Evolutionary conservation across 2,329 filamentous ascomycete species (phyloP).

Genomic region (Fusarium acutatum): DNA sequence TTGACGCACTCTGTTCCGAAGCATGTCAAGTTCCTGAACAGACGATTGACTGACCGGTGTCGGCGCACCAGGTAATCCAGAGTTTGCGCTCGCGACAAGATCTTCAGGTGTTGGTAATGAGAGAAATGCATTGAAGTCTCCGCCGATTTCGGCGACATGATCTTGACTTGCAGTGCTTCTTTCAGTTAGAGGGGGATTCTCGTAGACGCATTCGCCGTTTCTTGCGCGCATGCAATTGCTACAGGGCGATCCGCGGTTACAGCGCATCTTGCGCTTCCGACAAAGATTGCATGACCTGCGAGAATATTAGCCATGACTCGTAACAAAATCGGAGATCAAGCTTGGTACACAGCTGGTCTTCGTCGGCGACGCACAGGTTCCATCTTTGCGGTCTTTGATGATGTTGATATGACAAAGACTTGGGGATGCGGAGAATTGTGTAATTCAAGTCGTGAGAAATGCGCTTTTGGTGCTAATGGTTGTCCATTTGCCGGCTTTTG

Average conservation of each 20-base stretch:
- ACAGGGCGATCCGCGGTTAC: conserved; percentile 52
- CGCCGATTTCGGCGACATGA: neutral
- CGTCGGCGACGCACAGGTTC: conserved; percentile 38
- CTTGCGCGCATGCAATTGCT: conserved; percentile 52
- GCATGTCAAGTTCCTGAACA: conserved; percentile 22
- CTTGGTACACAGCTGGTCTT: conserved; percentile 41
- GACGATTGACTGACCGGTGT: neutral
- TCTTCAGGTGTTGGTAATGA: neutral
- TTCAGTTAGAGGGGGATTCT: conserved; percentile 18
- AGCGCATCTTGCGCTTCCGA: conserved; percentile 55
- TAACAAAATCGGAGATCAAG: fast-evolving
- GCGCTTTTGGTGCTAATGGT: neutral
- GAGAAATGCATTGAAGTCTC: neutral
- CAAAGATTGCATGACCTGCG: conserved; percentile 53
- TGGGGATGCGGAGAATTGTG: neutral
- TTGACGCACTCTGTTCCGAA: conserved; percentile 19
- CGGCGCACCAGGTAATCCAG: neutral
- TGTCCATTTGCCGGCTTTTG: conserved; percentile 14
- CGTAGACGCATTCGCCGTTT: conserved; percentile 47
- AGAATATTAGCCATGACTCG: neutral
- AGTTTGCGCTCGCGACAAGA: neutral
- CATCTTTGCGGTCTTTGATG: neutral
- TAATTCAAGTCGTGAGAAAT: neutral
- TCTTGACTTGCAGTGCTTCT: neutral
- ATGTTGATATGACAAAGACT: no score